Percentiles rank a stretch among this genome's conserved stretches.
These are phyloP conservation scores for Melocanna baccifera DNA, from an alignment of 176 grass and related monocot genomes.

Conservation along the genomic window DNA sequence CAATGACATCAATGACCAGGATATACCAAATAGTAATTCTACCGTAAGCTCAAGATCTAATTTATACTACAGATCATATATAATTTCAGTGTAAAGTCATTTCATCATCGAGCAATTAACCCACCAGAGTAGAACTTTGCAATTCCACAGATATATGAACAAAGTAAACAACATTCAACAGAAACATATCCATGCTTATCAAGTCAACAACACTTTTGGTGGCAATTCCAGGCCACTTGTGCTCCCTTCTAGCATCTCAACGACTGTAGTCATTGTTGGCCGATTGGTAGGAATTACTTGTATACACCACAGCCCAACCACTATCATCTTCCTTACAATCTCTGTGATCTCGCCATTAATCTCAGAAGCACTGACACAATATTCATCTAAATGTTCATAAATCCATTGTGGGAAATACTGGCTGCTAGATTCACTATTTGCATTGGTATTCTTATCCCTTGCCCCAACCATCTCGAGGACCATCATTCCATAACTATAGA, in stretches of 20 bases:
- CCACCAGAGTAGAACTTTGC: too few relatives aligned
- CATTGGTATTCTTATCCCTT: conserved; percentile 21
- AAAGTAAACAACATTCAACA: background rate
- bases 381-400: conserved; percentile 42
- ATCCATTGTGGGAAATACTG: conserved; percentile 44
- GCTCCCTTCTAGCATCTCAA: conserved; percentile 52
- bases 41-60: too few relatives aligned
- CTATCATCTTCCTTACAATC: conserved; percentile 41
- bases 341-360: conserved; percentile 22
- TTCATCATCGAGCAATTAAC: too few relatives aligned
- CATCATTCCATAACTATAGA: conserved; percentile 66
- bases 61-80: too few relatives aligned
- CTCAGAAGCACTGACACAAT: conserved; percentile 30
- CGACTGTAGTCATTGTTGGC: conserved; percentile 43
- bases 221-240: conserved; percentile 30
- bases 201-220: conserved; percentile 15
- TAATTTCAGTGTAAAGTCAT: too few relatives aligned
- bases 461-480: conserved; percentile 56
- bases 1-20: too few relatives aligned
- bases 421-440: background rate
- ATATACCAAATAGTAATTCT: too few relatives aligned
- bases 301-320: conserved; percentile 60
- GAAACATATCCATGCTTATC: background rate
- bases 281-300: conserved; percentile 37
- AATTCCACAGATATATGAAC: too few relatives aligned